Evolutionary conservation across 129 eudicot species (phyloP).

Genomic region (Arctium lappa): DNA sequence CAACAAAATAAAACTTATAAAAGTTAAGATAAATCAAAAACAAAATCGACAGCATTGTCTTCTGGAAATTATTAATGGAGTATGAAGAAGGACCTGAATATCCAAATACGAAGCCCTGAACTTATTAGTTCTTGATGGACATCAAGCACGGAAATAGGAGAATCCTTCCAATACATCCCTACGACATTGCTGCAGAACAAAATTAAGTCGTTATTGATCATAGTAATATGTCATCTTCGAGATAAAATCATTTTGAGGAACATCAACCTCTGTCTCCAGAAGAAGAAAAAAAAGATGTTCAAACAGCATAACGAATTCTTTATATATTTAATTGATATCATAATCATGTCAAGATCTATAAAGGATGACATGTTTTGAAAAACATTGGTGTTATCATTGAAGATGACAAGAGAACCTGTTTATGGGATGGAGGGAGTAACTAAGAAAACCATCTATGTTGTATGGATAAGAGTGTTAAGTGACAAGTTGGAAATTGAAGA

Average conservation of each 20-base stretch:
- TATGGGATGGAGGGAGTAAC: too few species aligned
- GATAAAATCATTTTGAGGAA: neutral
- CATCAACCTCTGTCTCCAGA: neutral
- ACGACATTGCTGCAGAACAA: constrained; percentile 51
- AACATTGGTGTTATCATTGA: too few species aligned
- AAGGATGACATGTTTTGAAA: too few species aligned
- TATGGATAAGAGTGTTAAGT: too few species aligned
- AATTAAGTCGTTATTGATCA: constrained; percentile 4
- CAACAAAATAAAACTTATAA: neutral
- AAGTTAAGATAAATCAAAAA: neutral
- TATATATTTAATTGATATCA: too few species aligned
- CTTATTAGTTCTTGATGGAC: constrained; percentile 74
- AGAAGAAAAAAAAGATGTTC: too few species aligned
- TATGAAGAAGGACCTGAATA: constrained; percentile 61
- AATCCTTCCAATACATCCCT: constrained; percentile 66
- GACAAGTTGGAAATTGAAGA: too few species aligned
- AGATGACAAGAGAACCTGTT: too few species aligned
- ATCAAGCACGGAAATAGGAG: constrained; percentile 68
- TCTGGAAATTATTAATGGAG: neutral
- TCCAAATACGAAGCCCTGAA: constrained; percentile 87
- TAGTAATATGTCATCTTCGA: neutral
- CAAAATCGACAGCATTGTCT: neutral
- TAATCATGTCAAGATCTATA: too few species aligned
- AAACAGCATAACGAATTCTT: too few species aligned
- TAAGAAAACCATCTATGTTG: too few species aligned